phyloP scores from a whole-genome alignment of 345 rosid genomes.

The Linum tenue region DNA sequence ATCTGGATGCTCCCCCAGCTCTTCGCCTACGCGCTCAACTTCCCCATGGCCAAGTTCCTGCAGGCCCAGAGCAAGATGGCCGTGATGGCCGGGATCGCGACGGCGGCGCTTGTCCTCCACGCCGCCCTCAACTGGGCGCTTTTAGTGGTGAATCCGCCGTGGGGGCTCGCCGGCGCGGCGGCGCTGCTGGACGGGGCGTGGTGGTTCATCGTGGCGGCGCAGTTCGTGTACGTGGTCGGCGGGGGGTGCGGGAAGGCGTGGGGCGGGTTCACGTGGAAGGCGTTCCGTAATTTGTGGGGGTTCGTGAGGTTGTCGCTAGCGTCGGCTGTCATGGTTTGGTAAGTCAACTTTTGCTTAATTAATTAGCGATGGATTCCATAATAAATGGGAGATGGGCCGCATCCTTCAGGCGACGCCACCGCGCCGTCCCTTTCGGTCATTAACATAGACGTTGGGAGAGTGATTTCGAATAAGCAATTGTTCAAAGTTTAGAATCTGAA shows the following conservation, averaged over 20 bases:
- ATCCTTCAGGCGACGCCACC: too few relatives aligned
- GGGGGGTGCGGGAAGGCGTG: conserved; percentile 80
- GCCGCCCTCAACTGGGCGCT: conserved; percentile 59
- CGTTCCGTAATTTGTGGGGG: conserved; percentile 63
- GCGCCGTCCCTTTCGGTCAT: too few relatives aligned
- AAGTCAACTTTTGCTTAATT: conserved; percentile 11
- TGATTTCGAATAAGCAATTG: too few relatives aligned
- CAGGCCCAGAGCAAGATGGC: conserved; percentile 17
- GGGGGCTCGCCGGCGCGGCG: conserved; percentile 77
- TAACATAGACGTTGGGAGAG: too few relatives aligned
- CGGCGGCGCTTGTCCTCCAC: conserved; percentile 23
- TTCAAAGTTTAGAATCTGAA: too few relatives aligned
- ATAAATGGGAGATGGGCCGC: background rate
- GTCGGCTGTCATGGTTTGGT: conserved; percentile 95
- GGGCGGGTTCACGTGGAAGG: conserved; percentile 70
- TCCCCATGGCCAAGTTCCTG: conserved; percentile 13
- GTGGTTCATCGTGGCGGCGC: conserved; percentile 49
- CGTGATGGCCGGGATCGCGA: conserved; percentile 10
- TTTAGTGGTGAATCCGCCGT: conserved; percentile 35
- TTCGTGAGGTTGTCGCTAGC: conserved; percentile 69
- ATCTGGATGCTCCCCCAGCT: conserved; percentile 16
- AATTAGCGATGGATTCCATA: background rate
- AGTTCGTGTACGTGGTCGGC: conserved; percentile 47
- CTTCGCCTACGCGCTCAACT: conserved; percentile 14
- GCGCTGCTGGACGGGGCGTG: conserved; percentile 60